Base-by-base conservation (phyloP, 139 green algal species). In the Klebsormidium nitens region DNA sequence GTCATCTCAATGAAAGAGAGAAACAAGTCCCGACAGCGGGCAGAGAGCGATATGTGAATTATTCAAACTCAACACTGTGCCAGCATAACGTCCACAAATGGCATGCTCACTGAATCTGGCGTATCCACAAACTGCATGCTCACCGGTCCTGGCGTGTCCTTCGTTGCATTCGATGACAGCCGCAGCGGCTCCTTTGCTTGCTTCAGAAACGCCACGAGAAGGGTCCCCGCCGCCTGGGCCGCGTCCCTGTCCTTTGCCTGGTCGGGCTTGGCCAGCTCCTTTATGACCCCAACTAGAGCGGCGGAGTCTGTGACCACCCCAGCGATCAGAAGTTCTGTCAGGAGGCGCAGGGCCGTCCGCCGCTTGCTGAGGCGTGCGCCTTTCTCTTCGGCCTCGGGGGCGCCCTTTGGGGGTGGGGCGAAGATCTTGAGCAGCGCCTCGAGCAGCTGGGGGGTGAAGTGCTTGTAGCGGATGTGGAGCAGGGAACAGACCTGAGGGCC, bases 381-480 rank as follows among this genome's bases (percentile, higher is more conserved):
- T n/a, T n/a, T n/a, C n/a, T 23, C 39, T 4, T 23, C 67, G 14
- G n/a, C 67, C n/a, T n/a, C 50, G 36, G 28, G 26, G 1, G 39
- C 50, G 32, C 59, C 34, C 17, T 26, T 36, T 2, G 3, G 48
- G 28, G 2, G 36, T 5, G 66, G 60, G 5, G 28, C 57, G 26
- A 82, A 69, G 19, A 65, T 46, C 56, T 75, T 82, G 31, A 72
- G 40, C 37, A 93, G 71, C 23, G 74, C 57, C 14, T 68, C 29
- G 42, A 83, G 56, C 3, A 95, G 61, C 39, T 72, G 67, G 5
- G 39, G 11, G 0, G 59, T 39, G 66, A 95, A 93, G 26, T 95
- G 89, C 2, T 76, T 59, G 68, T 95, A 97, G 17, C 87, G 78
- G 50, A 89, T 83, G 73, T 98, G 92, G 49, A 98, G 80, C 29